Conservation (phyloP, 1,284 basidiomycete genomes). For the Apiotrichum sp. region DNA sequence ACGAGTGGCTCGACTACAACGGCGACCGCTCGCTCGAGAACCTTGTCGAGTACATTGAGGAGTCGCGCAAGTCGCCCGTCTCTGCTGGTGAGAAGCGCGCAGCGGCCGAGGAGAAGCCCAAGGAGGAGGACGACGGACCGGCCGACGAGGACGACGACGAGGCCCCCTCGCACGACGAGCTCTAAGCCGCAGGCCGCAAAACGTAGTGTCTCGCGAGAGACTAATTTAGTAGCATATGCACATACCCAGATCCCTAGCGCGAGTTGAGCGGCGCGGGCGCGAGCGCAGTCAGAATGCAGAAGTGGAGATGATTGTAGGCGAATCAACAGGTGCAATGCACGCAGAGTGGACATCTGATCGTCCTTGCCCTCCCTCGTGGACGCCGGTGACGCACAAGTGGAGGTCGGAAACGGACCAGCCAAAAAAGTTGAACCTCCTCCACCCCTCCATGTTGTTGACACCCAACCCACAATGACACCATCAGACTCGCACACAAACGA, state of each 20-base stretch:
- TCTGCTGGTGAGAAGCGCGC: conserved; percentile 20
- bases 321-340: too few relatives aligned
- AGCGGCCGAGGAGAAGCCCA: conserved; percentile 25
- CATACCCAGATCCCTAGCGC: neutral
- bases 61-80: conserved; percentile 59
- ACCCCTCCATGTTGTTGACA: too few relatives aligned
- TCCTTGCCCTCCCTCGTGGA: too few relatives aligned
- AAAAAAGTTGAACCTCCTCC: too few relatives aligned
- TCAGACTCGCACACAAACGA: too few relatives aligned
- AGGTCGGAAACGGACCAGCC: too few relatives aligned
- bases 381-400: too few relatives aligned
- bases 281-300: too few relatives aligned
- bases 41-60: conserved; percentile 75
- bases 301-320: too few relatives aligned
- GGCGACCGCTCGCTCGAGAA: conserved; percentile 85
- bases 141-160: conserved; percentile 20
- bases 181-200: conserved; percentile 20
- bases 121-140: conserved; percentile 7
- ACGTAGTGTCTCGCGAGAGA: neutral
- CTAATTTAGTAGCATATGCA: neutral
- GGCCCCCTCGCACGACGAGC: conserved; percentile 40
- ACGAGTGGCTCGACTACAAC: conserved; percentile 84
- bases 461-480: too few relatives aligned
- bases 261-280: too few relatives aligned
- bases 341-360: too few relatives aligned